Base-by-base conservation (phyloP, 2,329 filamentous ascomycete genomes). In the Exophiala aquamarina region DNA sequence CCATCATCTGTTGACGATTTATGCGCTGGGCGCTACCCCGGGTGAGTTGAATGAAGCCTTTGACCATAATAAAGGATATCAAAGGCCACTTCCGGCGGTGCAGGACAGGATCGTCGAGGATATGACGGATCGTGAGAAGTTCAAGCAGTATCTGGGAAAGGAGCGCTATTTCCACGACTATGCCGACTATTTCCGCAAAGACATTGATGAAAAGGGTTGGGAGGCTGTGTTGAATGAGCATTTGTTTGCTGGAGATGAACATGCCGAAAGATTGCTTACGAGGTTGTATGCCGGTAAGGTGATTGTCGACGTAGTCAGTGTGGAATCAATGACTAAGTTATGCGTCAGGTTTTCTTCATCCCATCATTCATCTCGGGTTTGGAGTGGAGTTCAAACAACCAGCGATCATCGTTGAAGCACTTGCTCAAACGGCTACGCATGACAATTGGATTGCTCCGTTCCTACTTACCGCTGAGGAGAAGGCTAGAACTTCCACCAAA, bases 351-450 rank as follows among this genome's bases (percentile, higher is more conserved):
- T 77, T 89, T 55, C 60, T 87, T 6, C 87, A 93, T 60, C 87
- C 88, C 3, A 70, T 91, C 20, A 89, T 94, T 52, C 87, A 93
- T 64, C 75, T 92, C n/a, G 86, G 87, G 49, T 90, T 87, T 61
- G 89, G 86, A 9, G 64, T 94, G 28, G 88, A 93, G 62, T 92
- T 87, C 72, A 59, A 74, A 4, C 87, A 91, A 62, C 86, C 87
- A 1, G 83, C 83, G 23, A 81, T 93, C 50, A 76, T 94, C 15
- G 86, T 87, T 6, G 81, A 89, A 68, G 88, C 74, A 1, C 76
- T 94, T 6, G 87, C 89, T 1, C 84, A 91, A 69, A 76, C 85
- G 1, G 79, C 83, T 8, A 79, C 86, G 3, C 87, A 92, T 60
- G 66, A 73, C 17, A 28, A 41, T 10, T 58, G 48, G 55, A 46